Percentiles rank a stretch among this genome's conserved stretches.
Conservation (phyloP, 2,329 filamentous ascomycete genomes). For the Exserohilum rostratum region DNA sequence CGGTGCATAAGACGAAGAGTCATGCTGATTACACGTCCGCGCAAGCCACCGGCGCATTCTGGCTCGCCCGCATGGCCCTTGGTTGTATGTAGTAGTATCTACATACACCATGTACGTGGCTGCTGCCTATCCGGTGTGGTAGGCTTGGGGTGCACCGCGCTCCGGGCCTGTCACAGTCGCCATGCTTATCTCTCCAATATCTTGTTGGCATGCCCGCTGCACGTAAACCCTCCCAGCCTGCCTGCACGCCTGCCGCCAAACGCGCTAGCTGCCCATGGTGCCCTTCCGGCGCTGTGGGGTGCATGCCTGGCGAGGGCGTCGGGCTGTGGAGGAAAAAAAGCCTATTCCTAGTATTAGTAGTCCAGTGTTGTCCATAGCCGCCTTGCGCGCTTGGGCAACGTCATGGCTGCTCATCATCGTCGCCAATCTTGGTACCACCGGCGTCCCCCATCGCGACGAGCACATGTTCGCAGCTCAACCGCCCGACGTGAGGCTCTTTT, state of each 20-base stretch:
- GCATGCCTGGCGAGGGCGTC: conserved; percentile 15
- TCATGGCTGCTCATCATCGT: not conserved
- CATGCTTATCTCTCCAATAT: conserved; percentile 15
- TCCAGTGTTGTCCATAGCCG: not conserved
- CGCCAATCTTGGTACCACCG: not conserved
- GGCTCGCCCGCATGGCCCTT: not conserved
- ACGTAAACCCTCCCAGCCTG: conserved; percentile 5
- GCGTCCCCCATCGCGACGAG: not conserved
- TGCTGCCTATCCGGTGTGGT: not conserved
- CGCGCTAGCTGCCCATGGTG: conserved; percentile 1
- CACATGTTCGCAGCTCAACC: not conserved
- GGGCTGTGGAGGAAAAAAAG: conserved; percentile 5
- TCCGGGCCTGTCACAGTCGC: conserved; percentile 10
- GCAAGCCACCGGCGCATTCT: too few species aligned
- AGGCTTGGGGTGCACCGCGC: not conserved
- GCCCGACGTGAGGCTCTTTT: not conserved
- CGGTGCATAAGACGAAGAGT: too few species aligned
- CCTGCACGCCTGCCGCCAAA: conserved; percentile 7
- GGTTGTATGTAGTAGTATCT: not conserved
- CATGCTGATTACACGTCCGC: too few species aligned
- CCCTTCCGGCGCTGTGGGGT: conserved; percentile 21
- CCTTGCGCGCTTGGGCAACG: not conserved
- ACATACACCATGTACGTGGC: too few species aligned
- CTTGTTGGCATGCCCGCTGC: conserved; percentile 3
- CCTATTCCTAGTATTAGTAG: conserved; percentile 8